Conservation (phyloP, 331 rosid species). For the Pyrus hybrid region DNA sequence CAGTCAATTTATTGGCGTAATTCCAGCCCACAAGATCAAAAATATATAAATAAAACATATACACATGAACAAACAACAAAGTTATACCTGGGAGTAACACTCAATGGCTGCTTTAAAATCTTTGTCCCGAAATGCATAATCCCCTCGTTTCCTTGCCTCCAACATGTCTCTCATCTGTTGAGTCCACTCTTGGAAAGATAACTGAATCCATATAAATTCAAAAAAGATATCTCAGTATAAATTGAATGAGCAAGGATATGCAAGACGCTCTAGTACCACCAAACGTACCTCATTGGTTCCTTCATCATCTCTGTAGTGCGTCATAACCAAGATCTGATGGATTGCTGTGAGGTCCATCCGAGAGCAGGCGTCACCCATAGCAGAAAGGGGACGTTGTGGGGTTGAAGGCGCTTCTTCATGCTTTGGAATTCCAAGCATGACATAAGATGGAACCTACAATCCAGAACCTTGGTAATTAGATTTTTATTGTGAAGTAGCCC, state of each 20-base stretch:
- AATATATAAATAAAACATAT: not conserved
- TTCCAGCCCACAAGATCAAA: not conserved
- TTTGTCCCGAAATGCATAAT: constrained; percentile 84
- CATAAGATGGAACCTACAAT: constrained; percentile 69
- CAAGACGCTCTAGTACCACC: constrained; percentile 1
- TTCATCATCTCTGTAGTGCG: constrained; percentile 90
- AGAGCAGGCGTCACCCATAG: constrained; percentile 99
- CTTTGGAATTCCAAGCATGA: constrained; percentile 85
- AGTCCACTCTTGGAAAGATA: constrained; percentile 99
- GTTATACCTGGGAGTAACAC: constrained; percentile 82
- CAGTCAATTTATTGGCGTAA: not conserved
- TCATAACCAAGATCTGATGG: constrained; percentile 78
- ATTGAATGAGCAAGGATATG: constrained; percentile 11
- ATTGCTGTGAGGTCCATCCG: constrained; percentile 99
- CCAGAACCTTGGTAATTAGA: constrained; percentile 10
- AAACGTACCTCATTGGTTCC: constrained; percentile 82
- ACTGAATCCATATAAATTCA: constrained; percentile 46
- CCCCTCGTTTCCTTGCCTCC: constrained; percentile 97
- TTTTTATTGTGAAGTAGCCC: not conserved
- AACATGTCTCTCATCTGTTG: constrained; percentile 95
- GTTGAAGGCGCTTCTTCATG: constrained; percentile 77
- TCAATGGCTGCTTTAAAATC: constrained; percentile 85
- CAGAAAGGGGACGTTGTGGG: constrained; percentile 88
- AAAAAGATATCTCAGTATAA: constrained; percentile 15
- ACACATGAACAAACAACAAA: not conserved